Evolutionary conservation across 306 rosid species (phyloP), one percentile per base, ranked within the genome.

Genomic region (Lotus japonicus): DNA sequence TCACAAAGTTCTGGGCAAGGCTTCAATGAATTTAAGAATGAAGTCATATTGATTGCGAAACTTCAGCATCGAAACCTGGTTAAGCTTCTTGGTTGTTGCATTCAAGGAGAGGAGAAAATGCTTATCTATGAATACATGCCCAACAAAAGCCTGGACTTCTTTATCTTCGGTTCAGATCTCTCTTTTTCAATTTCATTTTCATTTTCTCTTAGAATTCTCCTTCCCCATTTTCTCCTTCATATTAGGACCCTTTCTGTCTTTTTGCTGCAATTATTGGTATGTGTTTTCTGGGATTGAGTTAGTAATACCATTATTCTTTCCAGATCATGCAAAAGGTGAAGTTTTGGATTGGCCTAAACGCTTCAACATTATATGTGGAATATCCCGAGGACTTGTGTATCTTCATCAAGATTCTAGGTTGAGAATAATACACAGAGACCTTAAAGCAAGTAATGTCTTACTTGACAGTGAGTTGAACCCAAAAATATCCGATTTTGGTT

Each of bases 401-500:
- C 87, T 88, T 48, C 87, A 88, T 74, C 84, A 85, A 4, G 91
- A 85, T 68, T 88, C 89, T 0, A 83, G 89, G 56, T 21, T 88
- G 35, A 79, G 94, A 49, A 81, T 88, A 21, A 68, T 88, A 54
- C 87, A 88, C 2, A 77, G 90, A 69, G 94, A 85, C 65, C 80
- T 88, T 5, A 88, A 88, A 76, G 74, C 90, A 9, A 85, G 95
- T 63, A 85, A 88, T 62, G 82, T 88, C 15, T 85, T 88, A 50
- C 87, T 85, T 57, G 95, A 88, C 51, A 44, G 42, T 11, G 84
- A 84, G 14, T 52, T 85, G 84, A 84, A 75, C 54, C 87, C 95
- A 2, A 88, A 85, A 69, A 88, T 88, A 36, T 88, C 91, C 17
- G 89, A 88, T 77, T 88, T 88, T 61, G 95, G 91, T 12, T 70